Conservation (phyloP, 345 rosid genomes). For the Citrus reticulata region DNA sequence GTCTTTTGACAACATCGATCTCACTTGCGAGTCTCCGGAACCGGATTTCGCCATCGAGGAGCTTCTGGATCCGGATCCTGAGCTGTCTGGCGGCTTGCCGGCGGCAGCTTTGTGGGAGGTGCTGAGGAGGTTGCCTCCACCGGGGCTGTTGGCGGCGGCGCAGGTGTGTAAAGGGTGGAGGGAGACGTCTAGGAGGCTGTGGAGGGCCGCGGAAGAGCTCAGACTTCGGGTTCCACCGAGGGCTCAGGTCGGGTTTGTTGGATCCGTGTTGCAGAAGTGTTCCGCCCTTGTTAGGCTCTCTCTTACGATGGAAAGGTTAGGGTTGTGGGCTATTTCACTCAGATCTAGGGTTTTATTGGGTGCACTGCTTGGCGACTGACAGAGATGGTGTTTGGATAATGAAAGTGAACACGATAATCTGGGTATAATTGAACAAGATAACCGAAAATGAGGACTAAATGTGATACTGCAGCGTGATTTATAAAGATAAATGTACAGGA, state of each 20-base stretch:
- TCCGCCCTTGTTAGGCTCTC: slow-evolving; percentile 63
- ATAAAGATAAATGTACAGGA: background rate
- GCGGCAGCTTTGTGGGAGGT: slow-evolving; percentile 75
- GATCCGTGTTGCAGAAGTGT: slow-evolving; percentile 84
- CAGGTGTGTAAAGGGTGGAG: slow-evolving; percentile 91
- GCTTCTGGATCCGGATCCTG: slow-evolving; percentile 42
- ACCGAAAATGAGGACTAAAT: background rate
- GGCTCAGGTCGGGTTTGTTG: slow-evolving; percentile 72
- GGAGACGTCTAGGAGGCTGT: slow-evolving; percentile 65
- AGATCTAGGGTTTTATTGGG: slow-evolving; percentile 38
- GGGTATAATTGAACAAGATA: background rate
- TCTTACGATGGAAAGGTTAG: slow-evolving; percentile 84
- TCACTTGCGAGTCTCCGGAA: slow-evolving; percentile 40
- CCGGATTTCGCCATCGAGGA: slow-evolving; percentile 21
- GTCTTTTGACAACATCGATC: slow-evolving; percentile 72
- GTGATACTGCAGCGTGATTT: background rate
- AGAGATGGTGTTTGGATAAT: background rate
- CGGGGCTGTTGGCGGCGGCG: slow-evolving; percentile 65
- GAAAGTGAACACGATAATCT: slow-evolving; percentile 3
- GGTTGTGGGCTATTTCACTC: slow-evolving; percentile 12
- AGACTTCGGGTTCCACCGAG: slow-evolving; percentile 65
- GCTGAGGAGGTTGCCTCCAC: slow-evolving; percentile 71
- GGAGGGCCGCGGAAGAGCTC: slow-evolving; percentile 89
- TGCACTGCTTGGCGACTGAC: slow-evolving; percentile 6
- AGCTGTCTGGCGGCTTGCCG: slow-evolving; percentile 47